phyloP scores from a whole-genome alignment of 1,284 basidiomycete species.

The Cryptococcus deneoformans region DNA sequence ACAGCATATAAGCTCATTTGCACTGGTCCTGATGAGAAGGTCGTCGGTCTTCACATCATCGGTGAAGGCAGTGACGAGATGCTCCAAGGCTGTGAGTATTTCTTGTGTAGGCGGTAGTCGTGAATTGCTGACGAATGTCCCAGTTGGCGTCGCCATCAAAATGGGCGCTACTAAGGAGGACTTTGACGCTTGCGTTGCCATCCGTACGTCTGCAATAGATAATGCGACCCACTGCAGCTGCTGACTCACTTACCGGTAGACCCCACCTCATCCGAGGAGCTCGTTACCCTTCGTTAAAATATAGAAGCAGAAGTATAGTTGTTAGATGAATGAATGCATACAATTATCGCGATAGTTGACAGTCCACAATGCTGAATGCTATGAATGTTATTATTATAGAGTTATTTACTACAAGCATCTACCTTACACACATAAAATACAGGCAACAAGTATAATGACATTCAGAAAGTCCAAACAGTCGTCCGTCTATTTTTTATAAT shows the following conservation, averaged over 20 bases:
- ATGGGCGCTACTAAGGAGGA: slow-evolving; percentile 87
- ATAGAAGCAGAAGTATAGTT: not conserved
- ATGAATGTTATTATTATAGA: slow-evolving; percentile 1
- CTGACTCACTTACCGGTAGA: slow-evolving; percentile 45
- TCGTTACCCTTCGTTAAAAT: slow-evolving; percentile 45
- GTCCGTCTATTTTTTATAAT: no score
- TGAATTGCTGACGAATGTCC: slow-evolving; percentile 1
- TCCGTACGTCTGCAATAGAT: slow-evolving; percentile 54
- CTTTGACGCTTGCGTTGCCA: slow-evolving; percentile 85
- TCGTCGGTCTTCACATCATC: slow-evolving; percentile 92
- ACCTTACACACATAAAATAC: no score
- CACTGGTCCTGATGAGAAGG: slow-evolving; percentile 82
- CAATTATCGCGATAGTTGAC: no score
- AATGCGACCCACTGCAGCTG: not conserved
- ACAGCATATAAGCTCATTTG: slow-evolving; percentile 89
- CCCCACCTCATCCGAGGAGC: slow-evolving; percentile 49
- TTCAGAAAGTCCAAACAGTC: no score
- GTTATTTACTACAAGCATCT: no score
- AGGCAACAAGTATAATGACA: no score
- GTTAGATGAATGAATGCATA: not conserved
- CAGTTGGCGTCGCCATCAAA: slow-evolving; percentile 84
- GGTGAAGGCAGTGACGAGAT: slow-evolving; percentile 88
- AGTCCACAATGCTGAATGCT: no score
- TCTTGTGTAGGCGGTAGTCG: not conserved
- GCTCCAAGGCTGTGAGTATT: slow-evolving; percentile 61